A percentile compares a stretch with the other conserved stretches of the same genome.
Conservation (phyloP, 2,329 filamentous ascomycete species). For the Phoma herbarum region DNA sequence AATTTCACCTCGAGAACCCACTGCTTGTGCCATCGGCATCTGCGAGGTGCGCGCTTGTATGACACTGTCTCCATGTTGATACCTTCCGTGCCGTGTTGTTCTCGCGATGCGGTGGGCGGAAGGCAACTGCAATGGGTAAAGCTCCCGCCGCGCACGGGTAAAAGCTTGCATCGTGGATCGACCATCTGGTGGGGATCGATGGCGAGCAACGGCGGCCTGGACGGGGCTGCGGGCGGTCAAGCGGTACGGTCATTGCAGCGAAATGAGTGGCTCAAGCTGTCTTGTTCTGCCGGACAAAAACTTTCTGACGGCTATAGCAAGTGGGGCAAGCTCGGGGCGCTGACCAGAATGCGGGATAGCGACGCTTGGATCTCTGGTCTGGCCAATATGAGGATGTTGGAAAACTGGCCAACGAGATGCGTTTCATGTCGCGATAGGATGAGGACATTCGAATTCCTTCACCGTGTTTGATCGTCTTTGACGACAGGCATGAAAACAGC, state of each 20-base stretch:
- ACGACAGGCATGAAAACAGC: background rate
- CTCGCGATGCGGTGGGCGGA: slow-evolving; percentile 28
- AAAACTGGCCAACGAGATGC: slow-evolving; percentile 20
- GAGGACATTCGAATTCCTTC: slow-evolving; percentile 1
- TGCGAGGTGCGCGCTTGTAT: slow-evolving; percentile 25
- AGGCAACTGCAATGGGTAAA: slow-evolving; percentile 25
- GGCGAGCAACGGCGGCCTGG: slow-evolving; percentile 19
- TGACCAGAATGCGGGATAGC: slow-evolving; percentile 34
- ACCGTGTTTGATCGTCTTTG: slow-evolving; percentile 20
- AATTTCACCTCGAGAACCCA: slow-evolving; percentile 17
- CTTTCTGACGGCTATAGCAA: slow-evolving; percentile 31
- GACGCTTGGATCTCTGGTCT: slow-evolving; percentile 26
- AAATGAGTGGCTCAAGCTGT: slow-evolving; percentile 28
- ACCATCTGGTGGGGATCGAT: slow-evolving; percentile 39
- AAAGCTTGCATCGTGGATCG: slow-evolving; percentile 33
- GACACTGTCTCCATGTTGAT: slow-evolving; percentile 27
- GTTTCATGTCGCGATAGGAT: slow-evolving; percentile 32
- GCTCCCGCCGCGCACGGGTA: slow-evolving; percentile 23
- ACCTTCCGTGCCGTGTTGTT: slow-evolving; percentile 25
- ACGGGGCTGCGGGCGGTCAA: slow-evolving; percentile 35
- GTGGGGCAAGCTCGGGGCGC: slow-evolving; percentile 34
- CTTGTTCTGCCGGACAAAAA: slow-evolving; percentile 40
- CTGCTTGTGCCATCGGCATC: slow-evolving; percentile 19
- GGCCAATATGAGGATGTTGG: slow-evolving; percentile 28
- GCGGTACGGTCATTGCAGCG: slow-evolving; percentile 6